Percentiles rank a stretch among this genome's conserved stretches.
Conservation (phyloP, 805 yeast genomes). For the Pichia rugopelliculosa region DNA sequence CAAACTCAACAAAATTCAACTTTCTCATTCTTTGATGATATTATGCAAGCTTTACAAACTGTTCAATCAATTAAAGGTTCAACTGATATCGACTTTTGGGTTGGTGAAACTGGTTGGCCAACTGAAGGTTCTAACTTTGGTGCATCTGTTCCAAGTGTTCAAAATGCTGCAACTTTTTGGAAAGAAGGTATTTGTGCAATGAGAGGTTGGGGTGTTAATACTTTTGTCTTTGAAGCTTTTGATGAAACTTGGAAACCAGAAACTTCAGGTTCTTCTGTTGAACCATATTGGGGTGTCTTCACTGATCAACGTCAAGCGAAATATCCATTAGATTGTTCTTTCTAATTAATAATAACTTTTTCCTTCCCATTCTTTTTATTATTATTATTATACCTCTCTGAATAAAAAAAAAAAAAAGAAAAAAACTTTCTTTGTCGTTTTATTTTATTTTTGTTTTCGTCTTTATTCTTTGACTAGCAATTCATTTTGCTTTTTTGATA, state of each 20-base stretch:
- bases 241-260: constrained; percentile 97
- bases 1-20: constrained; percentile 78
- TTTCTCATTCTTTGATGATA: constrained; percentile 90
- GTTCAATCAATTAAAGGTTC: constrained; percentile 83
- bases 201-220: constrained; percentile 94
- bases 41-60: constrained; percentile 92
- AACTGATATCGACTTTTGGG: constrained; percentile 84
- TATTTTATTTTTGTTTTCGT: too few species aligned
- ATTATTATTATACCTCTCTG: too few species aligned
- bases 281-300: constrained; percentile 93
- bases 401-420: too few species aligned
- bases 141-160: constrained; percentile 56
- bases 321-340: constrained; percentile 41
- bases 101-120: constrained; percentile 98
- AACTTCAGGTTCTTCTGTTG: constrained; percentile 81
- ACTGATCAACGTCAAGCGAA: constrained; percentile 41
- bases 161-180: constrained; percentile 78
- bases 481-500: too few species aligned
- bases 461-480: too few species aligned
- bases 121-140: constrained; percentile 73
- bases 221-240: constrained; percentile 87
- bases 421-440: too few species aligned
- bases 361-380: neutral
- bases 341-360: constrained; percentile 13
- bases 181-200: constrained; percentile 84